A percentile compares a stretch with the other conserved stretches of the same genome.
These are phyloP conservation scores for Lanzia echinophila DNA, from an alignment of 2,329 filamentous ascomycete species.

Conservation along the genomic window DNA sequence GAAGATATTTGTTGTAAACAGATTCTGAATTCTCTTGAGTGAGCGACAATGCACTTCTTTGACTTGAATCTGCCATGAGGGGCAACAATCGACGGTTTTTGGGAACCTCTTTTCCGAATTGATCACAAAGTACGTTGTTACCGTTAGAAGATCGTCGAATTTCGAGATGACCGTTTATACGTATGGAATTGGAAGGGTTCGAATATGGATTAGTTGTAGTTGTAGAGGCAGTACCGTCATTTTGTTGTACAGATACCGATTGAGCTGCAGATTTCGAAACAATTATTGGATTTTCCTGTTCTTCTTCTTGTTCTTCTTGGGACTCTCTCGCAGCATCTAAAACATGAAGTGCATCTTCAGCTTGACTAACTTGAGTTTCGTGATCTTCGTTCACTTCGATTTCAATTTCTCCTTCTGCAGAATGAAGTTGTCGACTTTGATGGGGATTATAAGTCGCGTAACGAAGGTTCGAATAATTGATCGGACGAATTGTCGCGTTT, in stretches of 20 bases:
- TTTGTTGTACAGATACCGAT: background rate
- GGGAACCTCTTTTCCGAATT: background rate
- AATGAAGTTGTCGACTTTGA: background rate
- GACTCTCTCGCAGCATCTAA: background rate
- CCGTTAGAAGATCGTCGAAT: too few species aligned
- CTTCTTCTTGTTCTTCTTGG: background rate
- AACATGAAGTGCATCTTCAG: background rate
- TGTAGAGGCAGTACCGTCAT: background rate
- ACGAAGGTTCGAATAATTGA: too few species aligned
- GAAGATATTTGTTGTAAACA: conserved; percentile 22
- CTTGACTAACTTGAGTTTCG: background rate
- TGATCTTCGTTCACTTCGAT: background rate
- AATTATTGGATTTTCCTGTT: background rate
- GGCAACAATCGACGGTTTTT: background rate
- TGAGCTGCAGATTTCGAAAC: background rate
- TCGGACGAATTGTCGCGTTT: background rate
- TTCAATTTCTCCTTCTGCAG: background rate
- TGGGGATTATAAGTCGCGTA: background rate
- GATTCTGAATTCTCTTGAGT: conserved; percentile 27
- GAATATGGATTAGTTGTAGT: background rate
- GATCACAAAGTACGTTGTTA: background rate
- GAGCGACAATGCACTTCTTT: conserved; percentile 23
- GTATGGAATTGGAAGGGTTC: background rate
- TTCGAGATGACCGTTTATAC: background rate
- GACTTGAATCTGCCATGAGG: conserved; percentile 13